Evolutionary conservation across 306 rosid genomes (phyloP).

Genomic region (Castanea sativa): DNA sequence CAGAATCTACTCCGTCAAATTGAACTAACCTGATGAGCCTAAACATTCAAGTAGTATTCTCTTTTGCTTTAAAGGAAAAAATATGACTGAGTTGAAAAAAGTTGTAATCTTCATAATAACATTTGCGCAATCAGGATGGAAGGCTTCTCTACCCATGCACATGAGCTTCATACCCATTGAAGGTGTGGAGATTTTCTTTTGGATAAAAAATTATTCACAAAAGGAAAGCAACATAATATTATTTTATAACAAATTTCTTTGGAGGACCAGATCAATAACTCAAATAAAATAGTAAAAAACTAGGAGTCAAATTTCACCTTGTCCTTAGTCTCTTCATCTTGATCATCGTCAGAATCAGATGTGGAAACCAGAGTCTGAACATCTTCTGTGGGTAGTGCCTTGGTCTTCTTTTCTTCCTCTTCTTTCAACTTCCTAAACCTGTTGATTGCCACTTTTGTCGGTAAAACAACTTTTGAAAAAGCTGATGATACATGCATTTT

Average conservation of each 20-base stretch:
- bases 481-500: constrained; percentile 14
- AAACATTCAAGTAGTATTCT: constrained; percentile 9
- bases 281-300: constrained; percentile 3
- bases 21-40: background rate
- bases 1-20: background rate
- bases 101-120: background rate
- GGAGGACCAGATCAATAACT: background rate
- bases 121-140: background rate
- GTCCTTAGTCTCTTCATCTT: constrained; percentile 46
- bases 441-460: constrained; percentile 28
- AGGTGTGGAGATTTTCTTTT: background rate
- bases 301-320: constrained; percentile 49
- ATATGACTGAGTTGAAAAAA: background rate
- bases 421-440: constrained; percentile 76
- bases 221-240: background rate
- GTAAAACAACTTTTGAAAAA: constrained; percentile 12
- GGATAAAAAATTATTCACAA: background rate
- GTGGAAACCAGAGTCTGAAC: constrained; percentile 54
- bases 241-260: background rate
- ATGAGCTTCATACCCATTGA: constrained; percentile 1
- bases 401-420: constrained; percentile 52
- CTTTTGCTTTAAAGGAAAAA: constrained; percentile 10
- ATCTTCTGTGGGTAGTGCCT: constrained; percentile 59
- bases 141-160: background rate
- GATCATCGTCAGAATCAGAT: constrained; percentile 53